These are phyloP conservation scores for Kodamaea jinghongensis DNA, from an alignment of 805 yeast genomes.

Conservation along the genomic window DNA sequence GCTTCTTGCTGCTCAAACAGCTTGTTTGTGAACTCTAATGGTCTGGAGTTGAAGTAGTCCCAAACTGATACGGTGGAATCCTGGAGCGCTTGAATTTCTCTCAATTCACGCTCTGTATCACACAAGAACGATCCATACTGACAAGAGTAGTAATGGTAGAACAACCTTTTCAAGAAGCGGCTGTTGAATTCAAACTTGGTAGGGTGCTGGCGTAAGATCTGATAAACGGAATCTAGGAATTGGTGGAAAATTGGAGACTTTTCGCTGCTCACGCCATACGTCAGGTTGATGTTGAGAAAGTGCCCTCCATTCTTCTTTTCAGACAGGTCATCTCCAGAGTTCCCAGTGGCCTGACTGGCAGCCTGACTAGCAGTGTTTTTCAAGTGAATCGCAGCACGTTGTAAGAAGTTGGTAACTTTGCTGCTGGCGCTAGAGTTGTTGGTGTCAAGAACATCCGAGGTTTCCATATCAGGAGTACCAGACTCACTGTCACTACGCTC, in stretches of 20 bases:
- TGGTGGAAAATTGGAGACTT: conserved; percentile 90
- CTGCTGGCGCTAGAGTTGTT: conserved; percentile 21
- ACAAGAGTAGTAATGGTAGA: conserved; percentile 88
- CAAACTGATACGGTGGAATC: conserved; percentile 74
- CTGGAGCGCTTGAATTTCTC: conserved; percentile 33
- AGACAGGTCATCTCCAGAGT: conserved; percentile 15
- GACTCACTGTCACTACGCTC: conserved; percentile 15
- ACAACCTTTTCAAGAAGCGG: conserved; percentile 74
- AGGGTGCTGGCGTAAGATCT: conserved; percentile 69
- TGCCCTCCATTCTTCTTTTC: conserved; percentile 18
- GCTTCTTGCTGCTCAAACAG: conserved; percentile 29
- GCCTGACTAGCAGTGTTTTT: conserved; percentile 35
- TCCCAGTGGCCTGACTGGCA: conserved; percentile 10
- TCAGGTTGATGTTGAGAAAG: conserved; percentile 27
- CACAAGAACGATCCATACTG: conserved; percentile 90
- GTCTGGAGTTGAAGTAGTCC: conserved; percentile 86
- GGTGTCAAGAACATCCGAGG: conserved; percentile 10
- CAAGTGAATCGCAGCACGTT: conserved; percentile 40
- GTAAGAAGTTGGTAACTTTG: conserved; percentile 36
- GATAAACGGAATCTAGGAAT: conserved; percentile 86
- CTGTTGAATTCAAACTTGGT: conserved; percentile 81
- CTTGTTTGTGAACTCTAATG: conserved; percentile 62
- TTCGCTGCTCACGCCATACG: conserved; percentile 38
- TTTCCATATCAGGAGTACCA: conserved; percentile 10
- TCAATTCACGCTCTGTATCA: conserved; percentile 65